Evolutionary conservation across 2,329 filamentous ascomycete genomes (phyloP).

Genomic region (Sclerotinia sclerotiorum): DNA sequence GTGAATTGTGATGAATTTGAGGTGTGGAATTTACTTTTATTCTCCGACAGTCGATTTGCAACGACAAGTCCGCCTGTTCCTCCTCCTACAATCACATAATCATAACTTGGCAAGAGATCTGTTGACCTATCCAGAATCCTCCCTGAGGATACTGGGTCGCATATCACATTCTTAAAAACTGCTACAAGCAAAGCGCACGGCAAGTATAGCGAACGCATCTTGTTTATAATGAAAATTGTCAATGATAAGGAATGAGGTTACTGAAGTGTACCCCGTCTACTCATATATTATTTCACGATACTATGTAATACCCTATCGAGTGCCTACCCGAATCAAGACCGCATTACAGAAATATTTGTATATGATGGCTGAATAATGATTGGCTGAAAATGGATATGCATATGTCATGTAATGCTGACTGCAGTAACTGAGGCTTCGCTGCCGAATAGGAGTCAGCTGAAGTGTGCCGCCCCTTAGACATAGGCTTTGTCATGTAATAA

Average conservation of each 20-base stretch:
- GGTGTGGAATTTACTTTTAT: background rate
- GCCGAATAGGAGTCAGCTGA: background rate
- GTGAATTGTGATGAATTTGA: background rate
- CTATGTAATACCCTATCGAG: background rate
- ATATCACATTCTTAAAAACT: background rate
- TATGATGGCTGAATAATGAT: background rate
- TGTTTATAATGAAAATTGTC: background rate
- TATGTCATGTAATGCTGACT: background rate
- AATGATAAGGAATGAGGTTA: background rate
- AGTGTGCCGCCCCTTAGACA: background rate
- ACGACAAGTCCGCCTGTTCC: conserved; percentile 20
- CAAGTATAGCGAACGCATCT: background rate
- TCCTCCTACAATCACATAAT: conserved; percentile 23
- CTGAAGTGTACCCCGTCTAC: background rate
- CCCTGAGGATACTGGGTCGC: background rate
- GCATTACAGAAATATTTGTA: background rate
- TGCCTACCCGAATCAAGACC: background rate
- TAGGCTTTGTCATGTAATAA: background rate
- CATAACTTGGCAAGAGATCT: conserved; percentile 18
- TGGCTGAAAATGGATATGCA: background rate
- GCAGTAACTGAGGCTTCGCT: background rate
- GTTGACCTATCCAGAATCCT: background rate
- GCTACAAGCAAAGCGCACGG: background rate
- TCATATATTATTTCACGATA: background rate
- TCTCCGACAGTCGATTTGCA: conserved; percentile 16